Percentiles rank a stretch among this genome's conserved stretches.
phyloP scores from a whole-genome alignment of 148 eudicot genomes.

The Rhododendron ferrugineum region DNA sequence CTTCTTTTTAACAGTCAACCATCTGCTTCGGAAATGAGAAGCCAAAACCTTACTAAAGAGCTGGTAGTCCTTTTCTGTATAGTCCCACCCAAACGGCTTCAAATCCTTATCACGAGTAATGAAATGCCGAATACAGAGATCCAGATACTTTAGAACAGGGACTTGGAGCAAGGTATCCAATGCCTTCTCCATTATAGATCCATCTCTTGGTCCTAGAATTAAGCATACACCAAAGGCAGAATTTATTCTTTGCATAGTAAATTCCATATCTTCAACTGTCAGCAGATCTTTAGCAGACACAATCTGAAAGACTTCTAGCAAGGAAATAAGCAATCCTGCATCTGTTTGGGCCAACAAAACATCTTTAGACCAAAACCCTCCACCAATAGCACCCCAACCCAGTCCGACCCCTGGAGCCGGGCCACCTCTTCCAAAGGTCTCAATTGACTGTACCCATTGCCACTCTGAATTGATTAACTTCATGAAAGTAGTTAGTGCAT shows the following conservation, averaged over 20 bases:
- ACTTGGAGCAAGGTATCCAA: conserved; percentile 45
- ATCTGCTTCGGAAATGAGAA: conserved; percentile 67
- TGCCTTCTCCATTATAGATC: conserved; percentile 40
- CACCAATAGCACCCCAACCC: conserved; percentile 87
- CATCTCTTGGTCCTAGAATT: conserved; percentile 57
- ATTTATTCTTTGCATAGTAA: conserved; percentile 35
- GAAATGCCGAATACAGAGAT: conserved; percentile 37
- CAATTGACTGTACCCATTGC: conserved; percentile 44
- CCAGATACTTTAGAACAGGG: conserved; percentile 56
- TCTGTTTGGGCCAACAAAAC: conserved; percentile 57
- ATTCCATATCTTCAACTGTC: conserved; percentile 31
- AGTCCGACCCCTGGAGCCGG: conserved; percentile 93
- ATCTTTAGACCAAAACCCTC: conserved; percentile 74
- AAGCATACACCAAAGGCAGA: conserved; percentile 48
- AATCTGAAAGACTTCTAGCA: conserved; percentile 43
- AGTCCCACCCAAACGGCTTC: conserved; percentile 35
- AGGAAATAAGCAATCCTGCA: conserved; percentile 46
- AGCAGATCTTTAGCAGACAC: conserved; percentile 17
- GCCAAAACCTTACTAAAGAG: conserved; percentile 41
- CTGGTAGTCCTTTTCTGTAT: conserved; percentile 50
- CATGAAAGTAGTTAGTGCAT: conserved; percentile 37
- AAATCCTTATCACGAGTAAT: conserved; percentile 25
- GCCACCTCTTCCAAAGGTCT: conserved; percentile 85
- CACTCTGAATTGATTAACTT: conserved; percentile 42
- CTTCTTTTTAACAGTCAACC: conserved; percentile 63